A percentile compares a stretch with the other conserved stretches of the same genome.
Conservation (phyloP, 2,329 filamentous ascomycete genomes). For the Ophiostoma sp. region DNA sequence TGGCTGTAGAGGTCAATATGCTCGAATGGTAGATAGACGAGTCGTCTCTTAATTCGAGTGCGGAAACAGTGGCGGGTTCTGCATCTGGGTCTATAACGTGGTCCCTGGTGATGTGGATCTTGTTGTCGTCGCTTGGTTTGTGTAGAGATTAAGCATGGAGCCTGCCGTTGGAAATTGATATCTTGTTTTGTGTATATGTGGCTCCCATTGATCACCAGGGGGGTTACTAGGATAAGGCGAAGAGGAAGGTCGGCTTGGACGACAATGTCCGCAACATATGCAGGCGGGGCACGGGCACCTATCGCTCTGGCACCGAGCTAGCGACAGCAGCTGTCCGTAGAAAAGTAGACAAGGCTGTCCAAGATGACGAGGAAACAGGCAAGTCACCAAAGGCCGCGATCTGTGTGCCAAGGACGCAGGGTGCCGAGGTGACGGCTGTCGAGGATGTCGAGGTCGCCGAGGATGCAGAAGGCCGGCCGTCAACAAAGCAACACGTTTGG, state of each 20-base stretch:
- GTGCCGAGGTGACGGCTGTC: background rate
- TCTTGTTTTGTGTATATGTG: background rate
- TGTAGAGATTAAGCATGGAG: background rate
- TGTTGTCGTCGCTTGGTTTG: background rate
- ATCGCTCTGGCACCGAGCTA: background rate
- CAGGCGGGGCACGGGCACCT: background rate
- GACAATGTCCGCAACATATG: background rate
- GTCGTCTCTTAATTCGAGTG: slow-evolving; percentile 8
- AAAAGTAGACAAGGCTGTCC: background rate
- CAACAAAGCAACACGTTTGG: background rate
- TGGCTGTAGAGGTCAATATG: background rate
- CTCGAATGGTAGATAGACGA: background rate
- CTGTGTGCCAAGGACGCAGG: background rate
- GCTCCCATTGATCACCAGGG: slow-evolving; percentile 1
- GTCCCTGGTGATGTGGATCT: background rate
- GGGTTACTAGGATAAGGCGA: slow-evolving; percentile 9
- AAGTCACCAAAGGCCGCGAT: background rate
- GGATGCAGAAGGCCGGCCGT: background rate
- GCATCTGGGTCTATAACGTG: background rate
- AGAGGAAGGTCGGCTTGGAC: background rate
- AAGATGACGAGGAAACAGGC: background rate
- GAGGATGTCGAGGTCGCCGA: background rate
- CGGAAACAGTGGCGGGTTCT: background rate
- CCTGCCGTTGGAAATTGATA: background rate
- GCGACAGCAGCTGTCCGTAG: background rate